Conservation (phyloP, 176 grass and related monocot genomes). For the Alopecurus myosuroides region DNA sequence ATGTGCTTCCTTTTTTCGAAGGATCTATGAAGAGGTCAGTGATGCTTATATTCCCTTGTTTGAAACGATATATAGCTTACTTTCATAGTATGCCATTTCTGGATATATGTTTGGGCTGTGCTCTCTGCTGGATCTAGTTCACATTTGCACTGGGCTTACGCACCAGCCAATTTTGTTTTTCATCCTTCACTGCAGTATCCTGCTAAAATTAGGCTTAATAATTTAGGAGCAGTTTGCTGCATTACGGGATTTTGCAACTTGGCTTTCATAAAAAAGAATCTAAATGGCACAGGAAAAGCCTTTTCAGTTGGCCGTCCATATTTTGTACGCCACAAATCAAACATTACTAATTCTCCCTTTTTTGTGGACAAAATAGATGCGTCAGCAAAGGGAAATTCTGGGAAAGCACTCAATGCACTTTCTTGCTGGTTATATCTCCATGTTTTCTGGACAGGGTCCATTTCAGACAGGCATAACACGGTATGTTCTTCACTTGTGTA, state of each 20-base stretch:
- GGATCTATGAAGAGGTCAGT: conserved; percentile 98
- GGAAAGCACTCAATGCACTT: conserved; percentile 67
- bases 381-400: conserved; percentile 81
- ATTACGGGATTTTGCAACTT: conserved; percentile 1
- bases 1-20: conserved; percentile 83
- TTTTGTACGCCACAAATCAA: conserved; percentile 17
- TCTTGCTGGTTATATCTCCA: conserved; percentile 76
- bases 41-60: conserved; percentile 16
- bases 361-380: conserved; percentile 62
- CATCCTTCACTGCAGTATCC: not conserved
- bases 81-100: conserved; percentile 3
- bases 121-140: not conserved
- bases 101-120: not conserved
- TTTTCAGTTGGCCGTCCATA: not conserved
- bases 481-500: conserved; percentile 34
- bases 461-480: conserved; percentile 73
- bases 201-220: not conserved
- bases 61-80: conserved; percentile 6
- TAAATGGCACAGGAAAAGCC: conserved; percentile 2
- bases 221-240: conserved; percentile 3
- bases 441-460: conserved; percentile 83
- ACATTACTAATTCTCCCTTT: conserved; percentile 26
- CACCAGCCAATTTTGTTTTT: not conserved
- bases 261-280: not conserved
- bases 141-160: conserved; percentile 3